phyloP scores from a whole-genome alignment of 2,329 filamentous ascomycete species.

The Fusarium bulbicola region DNA sequence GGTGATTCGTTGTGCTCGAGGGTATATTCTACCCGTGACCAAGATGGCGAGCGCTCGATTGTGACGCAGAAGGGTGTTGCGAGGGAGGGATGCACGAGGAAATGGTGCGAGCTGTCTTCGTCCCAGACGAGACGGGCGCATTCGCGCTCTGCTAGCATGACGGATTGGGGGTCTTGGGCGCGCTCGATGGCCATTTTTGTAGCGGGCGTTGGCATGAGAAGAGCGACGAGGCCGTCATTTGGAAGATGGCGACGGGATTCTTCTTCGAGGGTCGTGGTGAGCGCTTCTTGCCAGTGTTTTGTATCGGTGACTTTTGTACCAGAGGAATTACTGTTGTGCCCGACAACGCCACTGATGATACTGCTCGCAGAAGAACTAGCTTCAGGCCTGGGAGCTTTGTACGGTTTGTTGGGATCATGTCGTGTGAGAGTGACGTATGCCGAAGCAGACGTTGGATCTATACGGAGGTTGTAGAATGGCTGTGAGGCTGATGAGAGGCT shows the following conservation, averaged over 20 bases:
- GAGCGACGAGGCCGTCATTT: constrained; percentile 71
- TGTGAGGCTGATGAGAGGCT: constrained; percentile 68
- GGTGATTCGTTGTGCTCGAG: constrained; percentile 72
- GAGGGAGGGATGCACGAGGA: constrained; percentile 70
- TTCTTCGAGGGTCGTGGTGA: constrained; percentile 67
- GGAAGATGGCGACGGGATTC: constrained; percentile 62
- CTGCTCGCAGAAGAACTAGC: constrained; percentile 39
- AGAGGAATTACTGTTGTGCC: constrained; percentile 39
- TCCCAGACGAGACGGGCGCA: constrained; percentile 78
- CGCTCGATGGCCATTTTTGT: constrained; percentile 70
- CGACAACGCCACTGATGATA: constrained; percentile 46
- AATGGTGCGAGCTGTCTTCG: constrained; percentile 66
- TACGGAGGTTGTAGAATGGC: constrained; percentile 73
- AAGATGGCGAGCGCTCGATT: constrained; percentile 66
- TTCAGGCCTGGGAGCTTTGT: constrained; percentile 53
- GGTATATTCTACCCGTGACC: constrained; percentile 70
- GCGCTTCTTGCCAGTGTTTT: constrained; percentile 66
- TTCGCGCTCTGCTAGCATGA: constrained; percentile 72
- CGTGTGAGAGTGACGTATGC: constrained; percentile 68
- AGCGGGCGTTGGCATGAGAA: constrained; percentile 73
- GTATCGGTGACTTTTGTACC: constrained; percentile 46
- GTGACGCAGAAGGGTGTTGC: constrained; percentile 71
- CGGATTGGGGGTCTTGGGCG: constrained; percentile 65
- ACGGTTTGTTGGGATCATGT: constrained; percentile 68
- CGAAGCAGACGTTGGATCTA: constrained; percentile 71